Evolutionary conservation across 2,329 filamentous ascomycete genomes (phyloP).

Genomic region (Dothistroma pini): DNA sequence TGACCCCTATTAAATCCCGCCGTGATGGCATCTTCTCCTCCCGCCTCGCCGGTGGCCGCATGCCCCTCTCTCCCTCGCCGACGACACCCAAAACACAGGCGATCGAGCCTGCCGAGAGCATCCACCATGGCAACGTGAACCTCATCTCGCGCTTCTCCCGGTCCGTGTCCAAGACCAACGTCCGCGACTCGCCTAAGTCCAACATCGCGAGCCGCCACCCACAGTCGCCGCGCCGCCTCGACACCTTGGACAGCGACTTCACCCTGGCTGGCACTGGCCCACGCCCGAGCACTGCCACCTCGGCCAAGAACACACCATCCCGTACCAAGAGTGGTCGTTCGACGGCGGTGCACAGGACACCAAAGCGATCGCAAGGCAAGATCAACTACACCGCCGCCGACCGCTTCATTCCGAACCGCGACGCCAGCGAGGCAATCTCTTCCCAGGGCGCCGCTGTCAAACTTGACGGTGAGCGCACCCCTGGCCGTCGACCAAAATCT

Average conservation of each 20-base stretch:
- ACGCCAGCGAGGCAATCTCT: conserved; percentile 81
- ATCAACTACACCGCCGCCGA: conserved; percentile 60
- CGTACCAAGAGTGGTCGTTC: conserved; percentile 43
- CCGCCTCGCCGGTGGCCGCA: conserved; percentile 88
- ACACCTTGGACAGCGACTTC: conserved; percentile 91
- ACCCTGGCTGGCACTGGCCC: conserved; percentile 78
- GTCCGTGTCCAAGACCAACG: conserved; percentile 60
- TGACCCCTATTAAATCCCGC: conserved; percentile 84
- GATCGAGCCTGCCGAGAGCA: conserved; percentile 60
- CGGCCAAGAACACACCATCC: conserved; percentile 44
- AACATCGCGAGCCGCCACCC: conserved; percentile 73
- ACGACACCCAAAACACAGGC: conserved; percentile 62
- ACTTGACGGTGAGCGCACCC: conserved; percentile 70
- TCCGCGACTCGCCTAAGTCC: conserved; percentile 90
- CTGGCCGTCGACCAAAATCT: conserved; percentile 60
- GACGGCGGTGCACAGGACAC: conserved; percentile 33
- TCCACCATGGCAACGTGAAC: conserved; percentile 69
- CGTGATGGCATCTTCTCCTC: conserved; percentile 88
- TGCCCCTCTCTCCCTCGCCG: conserved; percentile 91
- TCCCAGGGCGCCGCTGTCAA: conserved; percentile 70
- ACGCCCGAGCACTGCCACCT: conserved; percentile 34
- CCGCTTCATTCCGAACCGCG: conserved; percentile 93
- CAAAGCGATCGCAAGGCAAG: conserved; percentile 63
- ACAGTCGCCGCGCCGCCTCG: conserved; percentile 76
- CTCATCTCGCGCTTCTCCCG: conserved; percentile 75